Evolutionary conservation across 371 early-diverging fungal genomes (phyloP).

Genomic region (Batrachochytrium dendrobatidis): DNA sequence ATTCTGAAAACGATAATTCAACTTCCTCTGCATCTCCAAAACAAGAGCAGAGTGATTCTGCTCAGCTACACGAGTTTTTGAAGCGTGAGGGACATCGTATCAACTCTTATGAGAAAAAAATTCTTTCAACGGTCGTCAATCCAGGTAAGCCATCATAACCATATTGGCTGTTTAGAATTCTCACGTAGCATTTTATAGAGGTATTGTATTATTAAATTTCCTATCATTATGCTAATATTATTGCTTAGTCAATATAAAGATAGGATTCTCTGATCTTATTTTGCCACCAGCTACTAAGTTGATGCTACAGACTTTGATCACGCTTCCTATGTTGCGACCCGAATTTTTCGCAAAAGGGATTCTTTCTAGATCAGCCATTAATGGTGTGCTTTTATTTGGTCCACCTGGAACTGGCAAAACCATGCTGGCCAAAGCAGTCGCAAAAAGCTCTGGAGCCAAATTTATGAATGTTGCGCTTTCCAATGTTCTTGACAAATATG

Average conservation of each 20-base stretch:
- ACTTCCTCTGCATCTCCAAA: background rate
- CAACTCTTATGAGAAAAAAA: constrained; percentile 30
- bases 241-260: constrained; percentile 15
- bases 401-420: constrained; percentile 98
- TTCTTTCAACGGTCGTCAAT: constrained; percentile 35
- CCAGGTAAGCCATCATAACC: constrained; percentile 17
- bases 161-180: background rate
- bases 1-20: background rate
- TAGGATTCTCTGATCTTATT: constrained; percentile 31
- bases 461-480: constrained; percentile 92
- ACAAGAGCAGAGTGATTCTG: background rate
- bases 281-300: constrained; percentile 55
- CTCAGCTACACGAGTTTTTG: constrained; percentile 11
- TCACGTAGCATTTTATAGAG: background rate
- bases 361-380: constrained; percentile 63
- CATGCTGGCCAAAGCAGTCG: constrained; percentile 92
- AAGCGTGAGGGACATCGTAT: constrained; percentile 19
- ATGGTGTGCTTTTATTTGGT: constrained; percentile 87
- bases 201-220: background rate
- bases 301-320: constrained; percentile 78
- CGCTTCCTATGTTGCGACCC: constrained; percentile 74
- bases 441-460: constrained; percentile 87
- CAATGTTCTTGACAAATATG: constrained; percentile 92
- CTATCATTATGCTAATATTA: background rate
- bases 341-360: constrained; percentile 72